Evolutionary conservation across 257 asterid genomes (phyloP).

Genomic region (Ligustrum vulgare): DNA sequence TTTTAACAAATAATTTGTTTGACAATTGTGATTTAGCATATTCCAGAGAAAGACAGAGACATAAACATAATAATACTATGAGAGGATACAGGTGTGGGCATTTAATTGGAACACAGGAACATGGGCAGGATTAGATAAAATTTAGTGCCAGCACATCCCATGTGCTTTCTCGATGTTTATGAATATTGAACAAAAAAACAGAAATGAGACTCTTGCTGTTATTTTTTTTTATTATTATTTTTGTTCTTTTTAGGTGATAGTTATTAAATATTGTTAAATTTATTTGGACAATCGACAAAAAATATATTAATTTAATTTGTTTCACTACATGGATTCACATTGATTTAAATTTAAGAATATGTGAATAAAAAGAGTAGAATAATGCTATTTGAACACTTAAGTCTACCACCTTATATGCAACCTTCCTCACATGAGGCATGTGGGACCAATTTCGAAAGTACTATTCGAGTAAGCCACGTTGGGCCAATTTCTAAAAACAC

Average conservation of each 20-base stretch:
- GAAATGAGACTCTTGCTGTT: background rate
- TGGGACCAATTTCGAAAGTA: too few relatives aligned
- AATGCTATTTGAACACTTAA: too few relatives aligned
- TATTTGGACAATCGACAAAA: conserved; percentile 8
- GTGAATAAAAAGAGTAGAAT: too few relatives aligned
- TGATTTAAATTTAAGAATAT: background rate
- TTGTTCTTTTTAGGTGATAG: conserved; percentile 30
- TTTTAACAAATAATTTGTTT: background rate
- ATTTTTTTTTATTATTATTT: background rate
- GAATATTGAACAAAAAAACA: conserved; percentile 12
- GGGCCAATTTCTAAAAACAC: too few relatives aligned
- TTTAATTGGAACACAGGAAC: conserved; percentile 41
- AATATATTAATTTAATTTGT: background rate
- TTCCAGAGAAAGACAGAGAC: conserved; percentile 13
- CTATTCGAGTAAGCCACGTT: too few relatives aligned
- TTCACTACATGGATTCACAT: background rate
- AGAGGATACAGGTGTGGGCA: conserved; percentile 28
- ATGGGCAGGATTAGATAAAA: conserved; percentile 26
- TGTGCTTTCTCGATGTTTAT: conserved; percentile 26
- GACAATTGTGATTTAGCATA: background rate
- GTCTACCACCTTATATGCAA: too few relatives aligned
- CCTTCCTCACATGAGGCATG: too few relatives aligned
- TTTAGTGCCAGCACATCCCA: conserved; percentile 37
- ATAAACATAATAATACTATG: background rate
- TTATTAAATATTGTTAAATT: conserved; percentile 31